phyloP scores from a whole-genome alignment of 805 yeast species.

The Debaryomyces maramus region DNA sequence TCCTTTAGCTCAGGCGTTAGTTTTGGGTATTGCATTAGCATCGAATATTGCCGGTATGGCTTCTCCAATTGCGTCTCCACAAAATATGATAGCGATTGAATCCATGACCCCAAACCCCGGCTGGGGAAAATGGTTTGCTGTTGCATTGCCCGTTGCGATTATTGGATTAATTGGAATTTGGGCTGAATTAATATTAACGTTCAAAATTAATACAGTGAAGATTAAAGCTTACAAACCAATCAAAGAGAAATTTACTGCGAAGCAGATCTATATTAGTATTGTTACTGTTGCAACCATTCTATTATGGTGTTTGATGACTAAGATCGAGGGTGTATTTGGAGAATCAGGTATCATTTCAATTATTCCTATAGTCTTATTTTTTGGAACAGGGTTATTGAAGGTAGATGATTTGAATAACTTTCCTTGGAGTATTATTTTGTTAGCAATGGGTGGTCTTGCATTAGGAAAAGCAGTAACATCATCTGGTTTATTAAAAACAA shows the following conservation, averaged over 20 bases:
- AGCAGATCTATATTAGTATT: constrained; percentile 43
- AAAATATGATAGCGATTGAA: constrained; percentile 86
- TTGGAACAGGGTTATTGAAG: constrained; percentile 50
- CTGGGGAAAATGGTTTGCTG: constrained; percentile 94
- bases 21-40: constrained; percentile 89
- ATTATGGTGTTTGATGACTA: constrained; percentile 50
- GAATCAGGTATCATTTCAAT: constrained; percentile 49
- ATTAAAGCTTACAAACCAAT: constrained; percentile 51
- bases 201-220: constrained; percentile 49
- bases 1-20: constrained; percentile 76
- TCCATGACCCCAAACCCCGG: constrained; percentile 80
- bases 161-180: constrained; percentile 68
- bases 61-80: constrained; percentile 96
- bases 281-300: constrained; percentile 47
- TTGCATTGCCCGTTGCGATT: constrained; percentile 77
- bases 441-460: constrained; percentile 59
- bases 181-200: constrained; percentile 66
- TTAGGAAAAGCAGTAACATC: constrained; percentile 52
- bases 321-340: constrained; percentile 45
- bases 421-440: constrained; percentile 55
- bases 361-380: constrained; percentile 48
- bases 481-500: constrained; percentile 47
- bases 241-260: constrained; percentile 43
- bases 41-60: constrained; percentile 96
- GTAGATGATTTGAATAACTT: constrained; percentile 50